Percentiles rank a stretch among this genome's conserved stretches.
These are phyloP conservation scores for Dacryopinax spathularia DNA, from an alignment of 768 basidiomycete species.

Conservation along the genomic window DNA sequence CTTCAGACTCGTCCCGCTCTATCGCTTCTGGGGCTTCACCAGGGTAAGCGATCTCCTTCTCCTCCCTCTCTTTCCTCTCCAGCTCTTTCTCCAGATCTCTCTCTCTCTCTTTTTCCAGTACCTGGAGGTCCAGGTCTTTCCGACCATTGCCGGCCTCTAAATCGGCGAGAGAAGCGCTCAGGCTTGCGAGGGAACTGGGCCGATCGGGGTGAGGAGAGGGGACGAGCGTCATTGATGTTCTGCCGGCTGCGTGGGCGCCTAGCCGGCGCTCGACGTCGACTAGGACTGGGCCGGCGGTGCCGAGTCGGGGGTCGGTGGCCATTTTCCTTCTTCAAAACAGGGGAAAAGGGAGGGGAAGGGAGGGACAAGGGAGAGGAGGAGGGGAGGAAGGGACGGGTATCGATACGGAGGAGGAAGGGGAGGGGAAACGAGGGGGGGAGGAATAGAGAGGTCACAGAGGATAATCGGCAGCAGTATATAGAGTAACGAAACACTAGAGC, in stretches of 20 bases:
- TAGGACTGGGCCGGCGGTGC: neutral
- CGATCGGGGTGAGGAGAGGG: neutral
- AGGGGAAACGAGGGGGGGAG: neutral
- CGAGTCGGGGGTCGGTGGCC: neutral
- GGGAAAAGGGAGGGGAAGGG: neutral
- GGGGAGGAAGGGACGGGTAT: neutral
- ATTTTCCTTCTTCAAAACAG: too few species aligned
- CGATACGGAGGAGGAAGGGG: neutral
- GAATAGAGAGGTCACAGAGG: neutral
- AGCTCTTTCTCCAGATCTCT: neutral
- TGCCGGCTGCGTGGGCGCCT: neutral
- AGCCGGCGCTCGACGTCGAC: neutral
- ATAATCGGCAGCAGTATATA: neutral
- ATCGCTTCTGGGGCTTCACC: neutral
- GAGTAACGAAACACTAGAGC: neutral
- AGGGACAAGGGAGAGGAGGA: neutral
- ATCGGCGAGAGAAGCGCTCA: neutral
- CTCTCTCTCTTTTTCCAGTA: too few species aligned
- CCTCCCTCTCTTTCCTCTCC: neutral
- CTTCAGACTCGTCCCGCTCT: slow-evolving; percentile 8
- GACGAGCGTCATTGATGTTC: neutral
- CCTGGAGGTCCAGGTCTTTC: too few species aligned
- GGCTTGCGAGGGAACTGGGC: neutral
- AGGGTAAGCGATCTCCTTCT: slow-evolving; percentile 1
- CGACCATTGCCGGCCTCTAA: too few species aligned